Base-by-base conservation (phyloP, 169 alveolate genomes). In the Cryptosporidium bovis region DNA sequence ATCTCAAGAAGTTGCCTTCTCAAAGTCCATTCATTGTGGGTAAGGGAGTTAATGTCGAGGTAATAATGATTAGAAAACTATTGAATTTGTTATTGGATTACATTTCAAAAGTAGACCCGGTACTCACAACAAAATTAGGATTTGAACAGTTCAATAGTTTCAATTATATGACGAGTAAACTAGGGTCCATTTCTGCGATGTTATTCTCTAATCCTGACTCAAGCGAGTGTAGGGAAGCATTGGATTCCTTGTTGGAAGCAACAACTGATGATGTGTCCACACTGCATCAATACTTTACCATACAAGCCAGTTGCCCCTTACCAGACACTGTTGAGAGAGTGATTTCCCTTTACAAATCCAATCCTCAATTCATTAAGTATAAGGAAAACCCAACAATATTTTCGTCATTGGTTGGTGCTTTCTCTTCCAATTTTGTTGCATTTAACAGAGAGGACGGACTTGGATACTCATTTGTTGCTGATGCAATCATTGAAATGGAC, bases 391-490 rank as follows among this genome's bases (percentile, higher is more conserved):
- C 87, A 24, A 77, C 77, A 18, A 60, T 56, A 15, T 77, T 77
- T 31, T 60, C 71, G 24, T 60, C 77, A 10, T 24, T 77, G 15
- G 93, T 93, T 48, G 90, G 92, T 29, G 90, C 93, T 46, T 94
- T 94, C 90, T 82, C 96, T n/a, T n/a, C 82, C 51, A 91, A 92
- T 53, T 60, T 77, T 27, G 91, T 92, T 64, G 92, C 92, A 29
- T 91, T 91, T 89, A 94, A 93, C 84, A 68, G 90, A 64, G 91
- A 87, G 16, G 85, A 91, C 51, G 97, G 97, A 16, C 93, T 87
- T 34, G 97, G 97, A 46, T 94, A 94, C 90, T 85, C 87, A 82
- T 84, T 94, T 56, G 56, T 94, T 33, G 95, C 97, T 12, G 96
- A 94, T 60, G 85, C 90, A 46, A 91, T 94, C 13, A 82, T 93